Conservation (phyloP, 1,284 basidiomycete species). For the Naganishia albida region DNA sequence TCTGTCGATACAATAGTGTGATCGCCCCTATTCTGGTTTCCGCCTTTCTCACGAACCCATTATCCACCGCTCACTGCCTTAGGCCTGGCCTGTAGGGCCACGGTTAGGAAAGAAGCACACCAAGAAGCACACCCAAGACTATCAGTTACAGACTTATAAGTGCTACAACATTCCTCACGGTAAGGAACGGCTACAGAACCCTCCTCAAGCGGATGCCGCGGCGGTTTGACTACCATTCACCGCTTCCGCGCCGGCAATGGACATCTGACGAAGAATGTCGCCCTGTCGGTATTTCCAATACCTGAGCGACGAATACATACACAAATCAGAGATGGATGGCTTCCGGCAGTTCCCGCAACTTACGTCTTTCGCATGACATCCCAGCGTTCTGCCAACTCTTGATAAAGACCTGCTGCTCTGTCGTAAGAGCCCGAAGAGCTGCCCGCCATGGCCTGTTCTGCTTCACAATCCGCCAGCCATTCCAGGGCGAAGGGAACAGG, state of each 20-base stretch:
- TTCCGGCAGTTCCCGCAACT: constrained; percentile 41
- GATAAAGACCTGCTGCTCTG: constrained; percentile 65
- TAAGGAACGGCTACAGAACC: not conserved
- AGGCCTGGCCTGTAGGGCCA: too few relatives aligned
- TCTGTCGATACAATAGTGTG: not conserved
- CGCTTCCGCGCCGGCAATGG: not conserved
- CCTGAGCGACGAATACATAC: not conserved
- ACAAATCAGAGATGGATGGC: too few relatives aligned
- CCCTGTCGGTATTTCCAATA: constrained; percentile 26
- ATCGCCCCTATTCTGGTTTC: constrained; percentile 9
- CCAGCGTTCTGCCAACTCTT: constrained; percentile 66
- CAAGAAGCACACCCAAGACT: too few relatives aligned
- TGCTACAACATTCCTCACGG: not conserved
- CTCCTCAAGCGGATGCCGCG: not conserved
- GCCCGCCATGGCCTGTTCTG: constrained; percentile 59
- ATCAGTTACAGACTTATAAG: not conserved
- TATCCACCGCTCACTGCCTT: too few relatives aligned
- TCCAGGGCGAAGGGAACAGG: constrained; percentile 78
- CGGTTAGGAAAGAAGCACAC: too few relatives aligned
- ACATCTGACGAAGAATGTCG: constrained; percentile 20
- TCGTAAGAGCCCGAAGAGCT: not conserved
- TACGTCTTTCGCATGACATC: constrained; percentile 79
- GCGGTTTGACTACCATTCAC: not conserved
- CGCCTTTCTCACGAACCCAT: not conserved
- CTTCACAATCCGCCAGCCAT: constrained; percentile 77